Evolutionary conservation across 768 basidiomycete species (phyloP).

Genomic region (Dentipellis fragilis): DNA sequence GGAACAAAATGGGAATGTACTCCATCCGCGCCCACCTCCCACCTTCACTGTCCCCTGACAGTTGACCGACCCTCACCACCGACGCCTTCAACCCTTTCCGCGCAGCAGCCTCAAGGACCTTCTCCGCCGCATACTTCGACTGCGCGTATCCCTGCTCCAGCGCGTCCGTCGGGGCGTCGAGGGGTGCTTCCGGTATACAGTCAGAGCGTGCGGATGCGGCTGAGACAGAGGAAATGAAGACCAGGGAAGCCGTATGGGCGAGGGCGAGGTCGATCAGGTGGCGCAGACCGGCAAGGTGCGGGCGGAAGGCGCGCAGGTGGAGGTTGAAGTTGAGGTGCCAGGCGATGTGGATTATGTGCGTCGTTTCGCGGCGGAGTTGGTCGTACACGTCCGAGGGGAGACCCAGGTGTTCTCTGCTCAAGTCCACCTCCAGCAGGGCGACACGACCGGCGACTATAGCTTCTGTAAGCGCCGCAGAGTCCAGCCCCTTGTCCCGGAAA

Average conservation of each 20-base stretch:
- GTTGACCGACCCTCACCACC: background rate
- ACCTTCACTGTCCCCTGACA: background rate
- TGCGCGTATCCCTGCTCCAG: slow-evolving; percentile 13
- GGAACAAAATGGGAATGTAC: background rate
- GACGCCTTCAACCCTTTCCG: background rate
- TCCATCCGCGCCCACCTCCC: slow-evolving; percentile 3
- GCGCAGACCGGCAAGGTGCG: slow-evolving; percentile 6
- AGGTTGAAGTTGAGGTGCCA: slow-evolving; percentile 12
- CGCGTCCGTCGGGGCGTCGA: background rate
- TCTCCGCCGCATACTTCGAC: slow-evolving; percentile 15
- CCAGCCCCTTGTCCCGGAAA: background rate
- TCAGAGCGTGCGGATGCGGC: background rate
- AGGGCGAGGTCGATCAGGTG: slow-evolving; percentile 9
- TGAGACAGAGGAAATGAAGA: slow-evolving; percentile 1
- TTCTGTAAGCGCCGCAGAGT: slow-evolving; percentile 1
- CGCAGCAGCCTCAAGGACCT: background rate
- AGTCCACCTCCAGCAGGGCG: slow-evolving; percentile 14
- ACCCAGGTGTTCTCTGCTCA: slow-evolving; percentile 4
- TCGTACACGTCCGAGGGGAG: slow-evolving; percentile 4
- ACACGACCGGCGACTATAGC: slow-evolving; percentile 7
- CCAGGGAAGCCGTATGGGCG: background rate
- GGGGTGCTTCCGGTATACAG: background rate
- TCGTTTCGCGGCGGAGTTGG: slow-evolving; percentile 6
- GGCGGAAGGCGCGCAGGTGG: slow-evolving; percentile 8
- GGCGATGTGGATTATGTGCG: slow-evolving; percentile 14